A percentile compares a stretch with the other conserved stretches of the same genome.
These are phyloP conservation scores for Chalciporus piperatus DNA, from an alignment of 768 basidiomycete species.

Conservation along the genomic window DNA sequence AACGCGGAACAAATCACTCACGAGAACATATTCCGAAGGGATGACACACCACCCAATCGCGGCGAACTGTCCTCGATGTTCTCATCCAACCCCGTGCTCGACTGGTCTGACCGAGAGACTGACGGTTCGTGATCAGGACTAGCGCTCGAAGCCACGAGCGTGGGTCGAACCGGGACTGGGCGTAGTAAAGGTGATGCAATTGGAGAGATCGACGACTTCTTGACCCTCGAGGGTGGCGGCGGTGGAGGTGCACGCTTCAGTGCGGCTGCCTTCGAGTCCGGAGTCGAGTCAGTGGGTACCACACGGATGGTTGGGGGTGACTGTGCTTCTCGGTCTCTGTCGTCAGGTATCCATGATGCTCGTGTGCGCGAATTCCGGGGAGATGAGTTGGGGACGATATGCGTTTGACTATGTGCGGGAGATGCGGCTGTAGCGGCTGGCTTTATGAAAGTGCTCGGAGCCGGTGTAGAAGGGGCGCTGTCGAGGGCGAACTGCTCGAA, in stretches of 20 bases:
- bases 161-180: slow-evolving; percentile 43
- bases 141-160: slow-evolving; percentile 15
- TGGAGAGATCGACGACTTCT: slow-evolving; percentile 39
- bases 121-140: slow-evolving; percentile 20
- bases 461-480: slow-evolving; percentile 17
- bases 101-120: background rate
- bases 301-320: slow-evolving; percentile 27
- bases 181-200: slow-evolving; percentile 49
- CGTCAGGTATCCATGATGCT: slow-evolving; percentile 25
- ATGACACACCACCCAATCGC: slow-evolving; percentile 32
- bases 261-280: slow-evolving; percentile 44
- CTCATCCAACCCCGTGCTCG: slow-evolving; percentile 6
- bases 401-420: slow-evolving; percentile 11
- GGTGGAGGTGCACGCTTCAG: slow-evolving; percentile 58
- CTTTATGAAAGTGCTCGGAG: slow-evolving; percentile 1
- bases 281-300: slow-evolving; percentile 50
- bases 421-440: slow-evolving; percentile 1
- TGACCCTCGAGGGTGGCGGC: slow-evolving; percentile 40
- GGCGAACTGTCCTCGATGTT: slow-evolving; percentile 13
- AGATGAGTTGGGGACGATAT: slow-evolving; percentile 27
- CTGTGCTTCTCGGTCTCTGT: slow-evolving; percentile 10
- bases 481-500: slow-evolving; percentile 66
- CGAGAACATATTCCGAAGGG: slow-evolving; percentile 46
- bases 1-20: slow-evolving; percentile 34
- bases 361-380: slow-evolving; percentile 44